Evolutionary conservation across 2,329 filamentous ascomycete genomes (phyloP), one percentile per base, ranked within the genome.

Genomic region (Phaeoacremonium minimum): DNA sequence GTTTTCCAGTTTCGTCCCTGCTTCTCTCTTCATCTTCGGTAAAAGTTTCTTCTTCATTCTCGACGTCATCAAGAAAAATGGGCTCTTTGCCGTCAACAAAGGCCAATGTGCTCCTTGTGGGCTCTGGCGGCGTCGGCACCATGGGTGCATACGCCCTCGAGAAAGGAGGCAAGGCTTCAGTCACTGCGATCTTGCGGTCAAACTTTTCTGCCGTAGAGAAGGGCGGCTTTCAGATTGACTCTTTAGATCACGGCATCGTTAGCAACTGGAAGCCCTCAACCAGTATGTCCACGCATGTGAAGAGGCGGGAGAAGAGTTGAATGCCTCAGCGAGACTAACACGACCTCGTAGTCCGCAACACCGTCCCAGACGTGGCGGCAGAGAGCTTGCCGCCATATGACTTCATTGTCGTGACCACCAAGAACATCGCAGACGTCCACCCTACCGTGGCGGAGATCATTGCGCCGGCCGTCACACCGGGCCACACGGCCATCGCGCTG

Each of bases 401-500:
- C 53, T 81, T 69, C 45, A 64, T 81, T 26, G 53, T 82, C 7
- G 61, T 73, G 26, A 64, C 69, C 5, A 81, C 75, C 8, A 83
- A 83, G 49, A 80, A 77, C 45, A 55, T 75, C 20, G 64, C 75
- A 5, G 77, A 80, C 35, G 49, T 73, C 7, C 55, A 60, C 1
- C 75, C 77, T 0, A 61, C 57, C 0, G 54, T 73, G 1, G 48
- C 61, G 28, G 66, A 74, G 2, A 51, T 78, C 19, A 67, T 80
- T 17, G 48, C 52, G 1, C 71, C 73, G 0, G 75, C 73, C 3
- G 56, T 82, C 1, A 73, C 69, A 0, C 61, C 65, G 1, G 62
- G 60, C 2, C 57, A 67, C 16, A 79, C 76, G 0, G 63, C 63
- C 18, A 71, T 83, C 30, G 61, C 80, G 0, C 63, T 83, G 6